These are phyloP conservation scores for Eucalyptus marginata DNA, from an alignment of 345 rosid genomes.

Conservation along the genomic window DNA sequence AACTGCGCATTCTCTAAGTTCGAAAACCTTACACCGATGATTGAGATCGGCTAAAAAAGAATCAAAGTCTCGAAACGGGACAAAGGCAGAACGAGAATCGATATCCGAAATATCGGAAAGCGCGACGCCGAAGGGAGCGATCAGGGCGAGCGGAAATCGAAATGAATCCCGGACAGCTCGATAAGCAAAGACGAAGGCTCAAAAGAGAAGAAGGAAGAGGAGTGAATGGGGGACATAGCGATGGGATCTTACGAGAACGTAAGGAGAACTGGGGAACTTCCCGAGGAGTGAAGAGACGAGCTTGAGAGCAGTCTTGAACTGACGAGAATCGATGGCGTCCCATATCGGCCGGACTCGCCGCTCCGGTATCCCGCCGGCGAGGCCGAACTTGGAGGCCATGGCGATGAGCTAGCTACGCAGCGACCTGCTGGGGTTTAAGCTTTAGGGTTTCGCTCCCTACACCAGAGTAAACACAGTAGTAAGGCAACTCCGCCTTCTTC, in stretches of 20 bases:
- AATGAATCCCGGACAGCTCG: not conserved
- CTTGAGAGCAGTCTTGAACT: slow-evolving; percentile 91
- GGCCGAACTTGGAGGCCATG: slow-evolving; percentile 90
- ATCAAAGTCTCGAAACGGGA: not conserved
- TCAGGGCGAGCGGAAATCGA: not conserved
- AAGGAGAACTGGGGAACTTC: slow-evolving; percentile 80
- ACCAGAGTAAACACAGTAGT: not conserved
- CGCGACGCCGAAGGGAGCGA: not conserved
- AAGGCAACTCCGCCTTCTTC: not conserved
- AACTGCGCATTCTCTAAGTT: not conserved
- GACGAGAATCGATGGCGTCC: slow-evolving; percentile 98
- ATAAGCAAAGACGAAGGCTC: not conserved
- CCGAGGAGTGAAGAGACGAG: slow-evolving; percentile 60
- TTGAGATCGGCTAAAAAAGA: not conserved
- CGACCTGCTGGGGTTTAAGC: not conserved
- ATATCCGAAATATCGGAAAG: not conserved
- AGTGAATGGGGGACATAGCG: not conserved
- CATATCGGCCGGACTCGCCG: slow-evolving; percentile 92
- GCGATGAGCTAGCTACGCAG: not conserved
- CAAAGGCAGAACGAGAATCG: not conserved
- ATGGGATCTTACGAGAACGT: slow-evolving; percentile 53
- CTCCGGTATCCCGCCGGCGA: slow-evolving; percentile 98
- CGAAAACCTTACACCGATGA: not conserved
- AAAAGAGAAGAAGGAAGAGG: not conserved
- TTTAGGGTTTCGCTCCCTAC: not conserved